Evolutionary conservation across 768 basidiomycete genomes (phyloP).

Genomic region (Suillus placidus): DNA sequence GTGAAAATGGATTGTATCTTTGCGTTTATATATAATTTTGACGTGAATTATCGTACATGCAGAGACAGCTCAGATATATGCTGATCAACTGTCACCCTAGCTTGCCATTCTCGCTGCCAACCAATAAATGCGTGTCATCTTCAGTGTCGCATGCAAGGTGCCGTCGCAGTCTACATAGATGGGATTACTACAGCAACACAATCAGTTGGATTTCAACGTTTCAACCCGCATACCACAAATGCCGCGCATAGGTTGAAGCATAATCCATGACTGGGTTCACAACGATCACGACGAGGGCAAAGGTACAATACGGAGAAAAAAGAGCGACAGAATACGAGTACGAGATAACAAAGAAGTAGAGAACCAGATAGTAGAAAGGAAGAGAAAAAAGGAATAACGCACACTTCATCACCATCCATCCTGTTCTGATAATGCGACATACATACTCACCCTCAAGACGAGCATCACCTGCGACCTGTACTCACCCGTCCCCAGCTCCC

Average conservation of each 20-base stretch:
- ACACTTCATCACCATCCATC: background rate
- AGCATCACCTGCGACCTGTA: background rate
- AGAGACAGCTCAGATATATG: too few relatives aligned
- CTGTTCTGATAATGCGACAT: background rate
- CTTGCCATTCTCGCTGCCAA: background rate
- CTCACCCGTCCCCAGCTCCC: background rate
- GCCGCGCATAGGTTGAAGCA: background rate
- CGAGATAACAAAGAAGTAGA: background rate
- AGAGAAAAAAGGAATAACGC: background rate
- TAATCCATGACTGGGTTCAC: background rate
- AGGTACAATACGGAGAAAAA: too few relatives aligned
- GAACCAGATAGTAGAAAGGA: background rate
- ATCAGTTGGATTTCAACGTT: background rate
- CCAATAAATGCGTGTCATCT: background rate
- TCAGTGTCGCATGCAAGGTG: background rate
- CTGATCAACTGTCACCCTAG: background rate
- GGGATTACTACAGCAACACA: background rate
- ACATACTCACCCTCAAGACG: background rate
- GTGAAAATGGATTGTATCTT: too few relatives aligned
- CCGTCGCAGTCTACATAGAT: background rate
- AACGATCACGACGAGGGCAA: background rate
- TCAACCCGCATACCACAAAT: background rate
- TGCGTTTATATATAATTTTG: background rate
- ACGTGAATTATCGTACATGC: background rate
- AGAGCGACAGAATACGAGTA: background rate